Conservation (phyloP, 1,284 basidiomycete genomes). For the Anthracocystis setariae region DNA sequence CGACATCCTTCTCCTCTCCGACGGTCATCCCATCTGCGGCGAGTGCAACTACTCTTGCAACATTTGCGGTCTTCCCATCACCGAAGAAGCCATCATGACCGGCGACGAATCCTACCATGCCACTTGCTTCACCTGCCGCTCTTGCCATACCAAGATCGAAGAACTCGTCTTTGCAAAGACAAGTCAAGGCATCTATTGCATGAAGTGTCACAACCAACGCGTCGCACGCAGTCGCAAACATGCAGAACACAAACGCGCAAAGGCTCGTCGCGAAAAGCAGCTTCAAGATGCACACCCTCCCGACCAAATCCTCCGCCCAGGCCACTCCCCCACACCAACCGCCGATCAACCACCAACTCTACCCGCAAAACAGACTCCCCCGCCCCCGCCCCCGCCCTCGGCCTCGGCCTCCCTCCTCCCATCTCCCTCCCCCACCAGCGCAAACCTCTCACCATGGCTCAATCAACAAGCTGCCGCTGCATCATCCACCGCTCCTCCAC, state of each 20-base stretch:
- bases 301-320: slow-evolving; percentile 6
- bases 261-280: slow-evolving; percentile 41
- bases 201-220: slow-evolving; percentile 95
- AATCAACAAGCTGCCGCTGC: slow-evolving; percentile 17
- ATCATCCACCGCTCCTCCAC: slow-evolving; percentile 9
- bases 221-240: slow-evolving; percentile 90
- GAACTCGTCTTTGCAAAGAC: slow-evolving; percentile 99
- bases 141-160: slow-evolving; percentile 92
- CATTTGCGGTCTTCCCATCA: slow-evolving; percentile 52
- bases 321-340: slow-evolving; percentile 1
- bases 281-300: slow-evolving; percentile 26
- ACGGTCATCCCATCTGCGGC: slow-evolving; percentile 95
- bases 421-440: slow-evolving; percentile 20
- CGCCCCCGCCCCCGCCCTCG: too few species aligned
- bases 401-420: slow-evolving; percentile 15
- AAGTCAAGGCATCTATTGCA: slow-evolving; percentile 97
- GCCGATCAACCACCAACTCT: slow-evolving; percentile 26
- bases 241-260: slow-evolving; percentile 75
- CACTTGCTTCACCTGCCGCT: slow-evolving; percentile 96
- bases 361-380: slow-evolving; percentile 21
- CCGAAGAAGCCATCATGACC: slow-evolving; percentile 50
- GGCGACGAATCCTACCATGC: slow-evolving; percentile 97
- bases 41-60: slow-evolving; percentile 86
- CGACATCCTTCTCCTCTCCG: slow-evolving; percentile 91
- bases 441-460: slow-evolving; percentile 35